phyloP scores from a whole-genome alignment of 208 protist genomes.

The Wallacemonas sp. region DNA sequence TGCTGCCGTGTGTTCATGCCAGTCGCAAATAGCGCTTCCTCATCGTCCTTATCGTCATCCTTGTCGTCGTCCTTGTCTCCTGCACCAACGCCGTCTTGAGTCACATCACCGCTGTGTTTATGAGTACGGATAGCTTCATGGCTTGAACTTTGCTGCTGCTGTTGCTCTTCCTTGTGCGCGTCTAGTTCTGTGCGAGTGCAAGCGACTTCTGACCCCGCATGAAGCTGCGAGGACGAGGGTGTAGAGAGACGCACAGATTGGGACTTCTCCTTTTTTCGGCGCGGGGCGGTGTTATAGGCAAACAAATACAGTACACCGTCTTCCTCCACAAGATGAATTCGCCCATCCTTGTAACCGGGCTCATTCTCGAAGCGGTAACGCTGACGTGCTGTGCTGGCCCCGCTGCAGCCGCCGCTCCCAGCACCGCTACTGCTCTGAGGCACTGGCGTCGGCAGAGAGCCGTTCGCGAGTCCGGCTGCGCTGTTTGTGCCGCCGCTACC shows the following conservation, averaged over 20 bases:
- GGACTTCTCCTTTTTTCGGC: background rate
- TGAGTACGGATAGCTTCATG: too few relatives aligned
- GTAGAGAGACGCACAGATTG: too few relatives aligned
- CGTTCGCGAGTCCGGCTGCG: background rate
- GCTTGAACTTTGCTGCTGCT: background rate
- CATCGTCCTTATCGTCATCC: background rate
- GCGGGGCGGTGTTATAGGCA: constrained; percentile 28
- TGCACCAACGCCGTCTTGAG: background rate
- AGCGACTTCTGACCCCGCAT: too few relatives aligned
- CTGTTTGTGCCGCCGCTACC: background rate
- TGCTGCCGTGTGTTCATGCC: constrained; percentile 10
- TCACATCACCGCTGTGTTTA: background rate
- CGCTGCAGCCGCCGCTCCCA: background rate
- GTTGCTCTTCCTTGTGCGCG: background rate
- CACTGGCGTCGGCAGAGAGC: too few relatives aligned
- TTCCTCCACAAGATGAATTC: constrained; percentile 30
- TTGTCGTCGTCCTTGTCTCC: background rate
- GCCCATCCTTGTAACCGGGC: constrained; percentile 13
- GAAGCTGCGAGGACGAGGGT: background rate
- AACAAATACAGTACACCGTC: constrained; percentile 31
- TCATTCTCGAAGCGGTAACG: constrained; percentile 13
- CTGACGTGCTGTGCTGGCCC: background rate
- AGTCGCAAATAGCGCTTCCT: background rate
- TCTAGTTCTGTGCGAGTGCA: too few relatives aligned
- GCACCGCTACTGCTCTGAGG: background rate